Evolutionary conservation across 2,329 filamentous ascomycete species (phyloP).

Genomic region (Rhynchosporium secalis): DNA sequence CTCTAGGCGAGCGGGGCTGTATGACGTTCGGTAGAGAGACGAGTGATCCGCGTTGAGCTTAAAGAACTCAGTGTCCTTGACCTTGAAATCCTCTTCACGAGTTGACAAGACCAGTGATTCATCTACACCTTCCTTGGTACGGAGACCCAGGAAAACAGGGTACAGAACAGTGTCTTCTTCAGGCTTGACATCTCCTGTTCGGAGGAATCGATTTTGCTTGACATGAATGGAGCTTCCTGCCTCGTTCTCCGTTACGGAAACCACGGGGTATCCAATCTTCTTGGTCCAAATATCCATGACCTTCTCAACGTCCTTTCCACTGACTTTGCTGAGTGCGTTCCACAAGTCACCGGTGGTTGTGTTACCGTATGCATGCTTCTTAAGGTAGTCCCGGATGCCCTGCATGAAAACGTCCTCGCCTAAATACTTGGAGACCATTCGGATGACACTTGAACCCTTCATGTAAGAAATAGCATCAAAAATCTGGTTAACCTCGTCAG

Average conservation of each 20-base stretch:
- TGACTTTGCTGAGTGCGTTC: constrained; percentile 82
- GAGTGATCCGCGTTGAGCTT: constrained; percentile 96
- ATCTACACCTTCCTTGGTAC: constrained; percentile 79
- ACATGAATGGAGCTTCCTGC: constrained; percentile 73
- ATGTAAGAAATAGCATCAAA: constrained; percentile 98
- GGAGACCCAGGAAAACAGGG: constrained; percentile 84
- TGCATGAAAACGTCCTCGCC: constrained; percentile 93
- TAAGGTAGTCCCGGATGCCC: constrained; percentile 85
- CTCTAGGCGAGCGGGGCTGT: constrained; percentile 76
- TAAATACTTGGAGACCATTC: constrained; percentile 95
- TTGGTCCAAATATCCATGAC: constrained; percentile 98
- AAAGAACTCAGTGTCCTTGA: constrained; percentile 84
- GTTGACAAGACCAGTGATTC: constrained; percentile 69
- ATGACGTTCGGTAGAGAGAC: constrained; percentile 87
- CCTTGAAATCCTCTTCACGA: constrained; percentile 75
- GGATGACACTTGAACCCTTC: constrained; percentile 91
- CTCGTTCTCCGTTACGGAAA: constrained; percentile 78
- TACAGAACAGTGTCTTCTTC: constrained; percentile 88
- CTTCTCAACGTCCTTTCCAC: constrained; percentile 84
- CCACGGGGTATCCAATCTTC: constrained; percentile 89
- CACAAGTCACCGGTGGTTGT: constrained; percentile 89
- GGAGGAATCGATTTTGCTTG: constrained; percentile 92
- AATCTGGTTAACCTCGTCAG: constrained; percentile 96
- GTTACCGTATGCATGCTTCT: constrained; percentile 96
- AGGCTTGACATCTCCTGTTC: constrained; percentile 88